Conservation (phyloP, 2,329 filamentous ascomycete genomes). For the Alternaria tenuissima region DNA sequence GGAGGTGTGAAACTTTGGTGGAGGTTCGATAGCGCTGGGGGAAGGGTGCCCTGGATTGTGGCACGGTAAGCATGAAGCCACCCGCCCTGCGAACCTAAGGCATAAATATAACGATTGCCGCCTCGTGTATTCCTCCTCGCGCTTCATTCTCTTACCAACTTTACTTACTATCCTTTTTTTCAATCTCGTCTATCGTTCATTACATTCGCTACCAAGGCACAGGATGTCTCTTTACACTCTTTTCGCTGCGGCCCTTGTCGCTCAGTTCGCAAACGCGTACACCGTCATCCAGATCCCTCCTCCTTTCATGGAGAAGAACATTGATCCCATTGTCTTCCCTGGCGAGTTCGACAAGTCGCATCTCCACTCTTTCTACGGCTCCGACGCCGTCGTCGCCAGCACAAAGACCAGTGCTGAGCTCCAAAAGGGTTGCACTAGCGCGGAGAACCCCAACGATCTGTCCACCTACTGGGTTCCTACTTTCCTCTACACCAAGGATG, state of each 20-base stretch:
- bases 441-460: conserved; percentile 58
- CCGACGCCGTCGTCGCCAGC: conserved; percentile 53
- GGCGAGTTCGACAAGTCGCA: conserved; percentile 53
- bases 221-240: conserved; percentile 45
- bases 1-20: conserved; percentile 13
- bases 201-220: conserved; percentile 31
- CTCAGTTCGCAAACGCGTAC: conserved; percentile 41
- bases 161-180: not conserved
- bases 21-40: not conserved
- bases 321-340: conserved; percentile 56
- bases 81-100: not conserved
- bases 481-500: conserved; percentile 49
- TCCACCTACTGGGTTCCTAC: conserved; percentile 59
- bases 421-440: conserved; percentile 56
- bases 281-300: conserved; percentile 45
- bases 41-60: conserved; percentile 2
- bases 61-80: conserved; percentile 5
- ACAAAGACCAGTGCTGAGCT: conserved; percentile 52
- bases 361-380: conserved; percentile 57
- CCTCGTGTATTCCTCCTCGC: not conserved
- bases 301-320: conserved; percentile 56
- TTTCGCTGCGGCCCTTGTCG: conserved; percentile 36
- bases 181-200: conserved; percentile 14
- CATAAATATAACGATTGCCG: conserved; percentile 4
- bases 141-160: conserved; percentile 12